These are phyloP conservation scores for Xylaria bambusicola DNA, from an alignment of 495 filamentous ascomycete species.

Conservation along the genomic window DNA sequence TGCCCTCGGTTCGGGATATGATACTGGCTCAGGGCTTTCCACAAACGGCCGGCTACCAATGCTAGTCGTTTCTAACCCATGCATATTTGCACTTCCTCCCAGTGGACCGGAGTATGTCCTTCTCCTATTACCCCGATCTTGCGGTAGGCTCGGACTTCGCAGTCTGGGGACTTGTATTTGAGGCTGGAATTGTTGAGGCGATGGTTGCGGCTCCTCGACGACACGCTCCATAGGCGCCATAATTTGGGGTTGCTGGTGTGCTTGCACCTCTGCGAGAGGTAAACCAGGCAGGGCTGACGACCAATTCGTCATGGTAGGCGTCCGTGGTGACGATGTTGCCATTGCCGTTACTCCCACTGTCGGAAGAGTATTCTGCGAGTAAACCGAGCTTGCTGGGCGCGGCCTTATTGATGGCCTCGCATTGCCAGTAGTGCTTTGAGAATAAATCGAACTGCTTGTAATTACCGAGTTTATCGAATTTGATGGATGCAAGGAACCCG, in stretches of 20 bases:
- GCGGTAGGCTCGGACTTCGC: constrained; percentile 15
- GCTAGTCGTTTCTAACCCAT: background rate
- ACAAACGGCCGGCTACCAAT: background rate
- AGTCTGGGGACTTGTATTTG: constrained; percentile 17
- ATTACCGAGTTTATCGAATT: background rate
- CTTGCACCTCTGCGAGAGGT: background rate
- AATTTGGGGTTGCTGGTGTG: background rate
- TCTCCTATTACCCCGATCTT: background rate
- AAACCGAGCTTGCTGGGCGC: constrained; percentile 15
- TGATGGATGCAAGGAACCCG: background rate
- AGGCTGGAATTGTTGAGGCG: background rate
- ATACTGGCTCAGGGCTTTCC: constrained; percentile 5
- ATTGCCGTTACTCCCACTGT: background rate
- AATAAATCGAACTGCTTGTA: constrained; percentile 10
- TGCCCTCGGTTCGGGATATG: background rate
- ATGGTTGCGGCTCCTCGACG: background rate
- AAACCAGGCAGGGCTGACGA: constrained; percentile 9
- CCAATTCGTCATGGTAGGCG: constrained; percentile 16
- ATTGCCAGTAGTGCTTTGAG: constrained; percentile 1
- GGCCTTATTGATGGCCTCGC: background rate
- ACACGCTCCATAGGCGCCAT: constrained; percentile 5
- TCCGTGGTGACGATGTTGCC: constrained; percentile 6
- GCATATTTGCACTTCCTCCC: background rate
- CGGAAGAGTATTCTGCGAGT: constrained; percentile 9
- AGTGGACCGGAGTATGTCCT: background rate